Evolutionary conservation across 1,284 basidiomycete genomes (phyloP), one percentile per base, ranked within the genome.

Genomic region (Cutaneotrichosporon arboriforme): DNA sequence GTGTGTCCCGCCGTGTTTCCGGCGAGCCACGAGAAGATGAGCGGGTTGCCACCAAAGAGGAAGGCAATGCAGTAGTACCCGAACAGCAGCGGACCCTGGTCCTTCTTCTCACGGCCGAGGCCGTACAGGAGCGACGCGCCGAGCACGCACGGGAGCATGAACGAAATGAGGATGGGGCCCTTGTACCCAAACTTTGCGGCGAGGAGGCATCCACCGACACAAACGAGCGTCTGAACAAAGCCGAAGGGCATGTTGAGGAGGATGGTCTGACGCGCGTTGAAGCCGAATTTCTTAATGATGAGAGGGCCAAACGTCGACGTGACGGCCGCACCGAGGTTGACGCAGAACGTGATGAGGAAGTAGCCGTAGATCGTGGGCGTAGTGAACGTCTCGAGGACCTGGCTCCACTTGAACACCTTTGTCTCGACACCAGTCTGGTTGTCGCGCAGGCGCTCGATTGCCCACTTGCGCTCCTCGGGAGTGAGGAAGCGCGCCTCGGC

Each of bases 191-290:
- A 57, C 20, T 51, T 39, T 2, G 59, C 46, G 20, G 52, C 57
- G n/a, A 67, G 56, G 40, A 68, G 46, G 41, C 58, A 60, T 0
- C 58, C 54, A 12, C 34, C 46, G 10, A 56, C 23, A 45, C 58
- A 60, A n/a, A 60, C 55, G 10, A 38, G 46, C 18, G 52, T 52
- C 57, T 69, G 69, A 3, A 66, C 55, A 23, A 56, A 59, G 31
- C 69, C 69, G 52, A 68, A 68, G n/a, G 66, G 66, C 26, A 69
- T 69, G 65, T 73, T 72, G 61, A 72, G 64, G 7, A 73, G 64
- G 9, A 66, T 62, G 17, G 64, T 57, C 41, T 60, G 57, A 51
- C 63, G 60, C 22, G 63, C 36, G 46, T 66, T 54, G 57, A 70
- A 70, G 17, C 70, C 47, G 17, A 73, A 64, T 26, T 66, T 59